These are phyloP conservation scores for Plenodomus tracheiphilus DNA, from an alignment of 2,329 filamentous ascomycete genomes.

Conservation along the genomic window DNA sequence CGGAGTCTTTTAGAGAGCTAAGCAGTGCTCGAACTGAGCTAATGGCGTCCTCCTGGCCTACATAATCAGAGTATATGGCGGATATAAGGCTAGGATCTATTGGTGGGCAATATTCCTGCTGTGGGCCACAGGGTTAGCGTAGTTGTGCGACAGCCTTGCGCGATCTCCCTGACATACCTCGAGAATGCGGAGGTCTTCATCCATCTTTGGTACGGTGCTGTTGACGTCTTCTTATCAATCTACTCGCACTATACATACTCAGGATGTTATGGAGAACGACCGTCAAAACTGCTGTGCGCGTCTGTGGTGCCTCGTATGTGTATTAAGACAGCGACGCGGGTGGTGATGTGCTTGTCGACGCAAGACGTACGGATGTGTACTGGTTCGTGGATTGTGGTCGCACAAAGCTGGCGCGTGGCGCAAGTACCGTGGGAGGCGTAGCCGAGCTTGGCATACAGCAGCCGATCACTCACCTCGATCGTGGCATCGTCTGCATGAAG, in stretches of 20 bases:
- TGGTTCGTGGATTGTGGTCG: conserved; percentile 7
- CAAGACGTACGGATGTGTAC: background rate
- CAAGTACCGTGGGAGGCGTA: conserved; percentile 3
- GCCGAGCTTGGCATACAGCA: conserved; percentile 13
- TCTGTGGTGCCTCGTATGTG: background rate
- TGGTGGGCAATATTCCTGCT: conserved; percentile 73
- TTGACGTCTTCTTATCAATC: conserved; percentile 22
- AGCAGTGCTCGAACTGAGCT: conserved; percentile 62
- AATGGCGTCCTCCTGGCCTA: conserved; percentile 59
- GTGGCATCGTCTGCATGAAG: background rate
- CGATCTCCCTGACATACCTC: conserved; percentile 26
- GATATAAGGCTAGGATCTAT: conserved; percentile 78
- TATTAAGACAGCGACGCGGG: background rate
- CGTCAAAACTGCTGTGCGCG: background rate
- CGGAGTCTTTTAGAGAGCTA: conserved; percentile 66
- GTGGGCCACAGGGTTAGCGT: conserved; percentile 13
- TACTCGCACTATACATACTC: conserved; percentile 33
- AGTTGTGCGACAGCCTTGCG: conserved; percentile 6
- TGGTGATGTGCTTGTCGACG: background rate
- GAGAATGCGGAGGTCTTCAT: conserved; percentile 38
- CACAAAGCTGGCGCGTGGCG: conserved; percentile 6
- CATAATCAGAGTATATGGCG: conserved; percentile 74
- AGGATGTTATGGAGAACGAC: conserved; percentile 1
- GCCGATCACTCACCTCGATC: conserved; percentile 1
- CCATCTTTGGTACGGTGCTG: conserved; percentile 38